These are phyloP conservation scores for Aspergillus uvarum DNA, from an alignment of 2,329 filamentous ascomycete species.

Conservation along the genomic window DNA sequence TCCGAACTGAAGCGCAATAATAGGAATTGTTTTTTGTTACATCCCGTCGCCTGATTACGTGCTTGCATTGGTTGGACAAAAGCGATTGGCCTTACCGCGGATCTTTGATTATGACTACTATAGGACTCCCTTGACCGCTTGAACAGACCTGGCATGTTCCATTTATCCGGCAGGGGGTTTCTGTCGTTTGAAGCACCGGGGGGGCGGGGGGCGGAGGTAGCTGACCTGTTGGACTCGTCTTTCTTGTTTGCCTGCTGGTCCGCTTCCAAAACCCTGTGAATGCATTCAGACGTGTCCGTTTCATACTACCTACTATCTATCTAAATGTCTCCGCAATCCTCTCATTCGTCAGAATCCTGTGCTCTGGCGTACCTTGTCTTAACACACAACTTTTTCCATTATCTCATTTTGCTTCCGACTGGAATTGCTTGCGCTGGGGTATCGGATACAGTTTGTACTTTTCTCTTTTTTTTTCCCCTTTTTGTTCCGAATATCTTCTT, in stretches of 20 bases:
- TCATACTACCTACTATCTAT: not conserved
- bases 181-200: not conserved
- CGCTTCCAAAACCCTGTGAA: not conserved
- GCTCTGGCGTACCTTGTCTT: not conserved
- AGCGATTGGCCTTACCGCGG: not conserved
- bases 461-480: not conserved
- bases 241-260: not conserved
- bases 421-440: not conserved
- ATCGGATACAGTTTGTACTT: not conserved
- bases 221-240: not conserved
- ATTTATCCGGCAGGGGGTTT: not conserved
- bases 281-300: not conserved
- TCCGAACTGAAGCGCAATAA: conserved; percentile 1
- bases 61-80: not conserved
- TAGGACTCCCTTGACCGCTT: not conserved
- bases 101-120: not conserved
- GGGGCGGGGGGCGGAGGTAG: not conserved
- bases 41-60: not conserved
- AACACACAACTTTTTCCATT: not conserved
- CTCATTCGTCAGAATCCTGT: not conserved
- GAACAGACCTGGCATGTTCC: not conserved
- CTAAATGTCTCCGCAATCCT: not conserved
- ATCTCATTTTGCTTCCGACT: not conserved
- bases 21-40: not conserved
- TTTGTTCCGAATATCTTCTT: not conserved